Percentiles rank a stretch among this genome's conserved stretches.
phyloP scores from a whole-genome alignment of 129 eudicot genomes.

The Lonicera japonica region DNA sequence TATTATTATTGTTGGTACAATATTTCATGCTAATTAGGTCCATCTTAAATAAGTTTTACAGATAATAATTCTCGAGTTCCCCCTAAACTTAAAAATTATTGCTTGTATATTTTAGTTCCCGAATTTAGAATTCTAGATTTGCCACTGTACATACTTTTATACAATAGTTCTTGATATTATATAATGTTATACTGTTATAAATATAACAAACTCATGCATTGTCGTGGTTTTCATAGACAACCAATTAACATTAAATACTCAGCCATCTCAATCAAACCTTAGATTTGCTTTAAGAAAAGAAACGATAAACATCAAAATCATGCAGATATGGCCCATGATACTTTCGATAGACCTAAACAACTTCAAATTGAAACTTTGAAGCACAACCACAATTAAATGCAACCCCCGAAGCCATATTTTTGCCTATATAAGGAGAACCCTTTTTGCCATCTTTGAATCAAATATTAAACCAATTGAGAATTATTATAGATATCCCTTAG shows the following conservation, averaged over 20 bases:
- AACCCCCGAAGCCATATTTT: background rate
- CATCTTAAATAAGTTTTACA: no score
- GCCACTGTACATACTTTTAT: no score
- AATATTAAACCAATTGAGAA: constrained; percentile 7
- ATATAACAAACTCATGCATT: background rate
- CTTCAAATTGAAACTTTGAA: background rate
- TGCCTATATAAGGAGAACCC: constrained; percentile 27
- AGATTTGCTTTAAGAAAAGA: background rate
- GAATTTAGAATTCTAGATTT: no score
- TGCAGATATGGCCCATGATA: constrained; percentile 31
- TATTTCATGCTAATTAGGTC: no score
- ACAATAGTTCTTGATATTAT: no score
- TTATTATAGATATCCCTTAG: constrained; percentile 9
- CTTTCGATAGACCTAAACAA: background rate
- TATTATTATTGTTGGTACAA: no score
- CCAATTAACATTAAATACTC: constrained; percentile 9
- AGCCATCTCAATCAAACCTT: background rate
- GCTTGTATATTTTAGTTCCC: no score
- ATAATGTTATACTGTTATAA: no score
- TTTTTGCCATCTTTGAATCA: constrained; percentile 9
- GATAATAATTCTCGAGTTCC: no score
- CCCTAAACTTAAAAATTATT: no score
- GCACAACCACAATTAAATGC: background rate
- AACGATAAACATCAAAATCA: constrained; percentile 9
- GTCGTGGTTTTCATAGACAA: background rate